Evolutionary conservation across 2,329 filamentous ascomycete species (phyloP), one percentile per base, ranked within the genome.

Genomic region (Hortaea sp.): DNA sequence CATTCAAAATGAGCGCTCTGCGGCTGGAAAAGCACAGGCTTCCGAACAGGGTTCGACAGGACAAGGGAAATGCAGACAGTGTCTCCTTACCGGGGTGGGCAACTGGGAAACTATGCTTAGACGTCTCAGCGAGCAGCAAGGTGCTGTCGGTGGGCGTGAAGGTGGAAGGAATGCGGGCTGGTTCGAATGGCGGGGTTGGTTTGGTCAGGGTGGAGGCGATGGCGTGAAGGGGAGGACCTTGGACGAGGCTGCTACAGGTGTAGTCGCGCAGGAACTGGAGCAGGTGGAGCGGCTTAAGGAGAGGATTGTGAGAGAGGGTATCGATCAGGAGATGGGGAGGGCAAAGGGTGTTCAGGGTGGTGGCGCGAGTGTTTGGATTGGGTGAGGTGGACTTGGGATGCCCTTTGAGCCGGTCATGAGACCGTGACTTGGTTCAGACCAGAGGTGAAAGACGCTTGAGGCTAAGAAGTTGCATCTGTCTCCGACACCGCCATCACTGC

Each of bases 91-190:
- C 2, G 86, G 86, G 0, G 72, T 95, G 1, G 74, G 77, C 5
- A 94, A 95, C 62, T 95, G 89, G 89, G 76, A 77, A 41, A 76
- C 73, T 29, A 97, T 97, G 84, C 81, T 92, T 13, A 70, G 72
- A 7, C 74, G 74, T 47, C 72, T 94, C 41, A 35, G 32, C n/a
- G 32, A 35, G 32, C 7, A 35, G 9, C 68, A 66, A 43, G 72
- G 28, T 10, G 37, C 39, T 20, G 11, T 29, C 38, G 32, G 32
- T 31, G 27, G 37, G 20, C 29, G 51, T 20, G 47, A 51, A 44
- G 46, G 52, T 6, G 41, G 50, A 27, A 38, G 44, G 42, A 41
- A 40, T 12, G 53, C 48, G 5, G 47, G 51, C 1, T 54, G 49
- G 54, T 47, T 58, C 31, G 57, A 54, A 42, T 58, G 56, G 55